Evolutionary conservation across 306 rosid species (phyloP).

Genomic region (Acacia melanoxylon): DNA sequence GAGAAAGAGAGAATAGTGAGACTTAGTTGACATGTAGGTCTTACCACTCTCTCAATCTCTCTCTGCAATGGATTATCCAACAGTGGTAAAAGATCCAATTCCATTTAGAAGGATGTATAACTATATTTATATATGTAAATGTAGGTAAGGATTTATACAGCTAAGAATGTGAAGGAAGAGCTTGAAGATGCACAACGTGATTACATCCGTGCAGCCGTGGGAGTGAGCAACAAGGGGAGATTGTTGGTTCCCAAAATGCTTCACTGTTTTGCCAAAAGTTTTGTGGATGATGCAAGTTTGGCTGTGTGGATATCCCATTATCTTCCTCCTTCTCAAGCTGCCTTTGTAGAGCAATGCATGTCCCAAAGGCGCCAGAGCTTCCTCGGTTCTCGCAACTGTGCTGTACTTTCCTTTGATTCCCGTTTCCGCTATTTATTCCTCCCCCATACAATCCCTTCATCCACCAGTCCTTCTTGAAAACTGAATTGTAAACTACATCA

Average conservation of each 20-base stretch:
- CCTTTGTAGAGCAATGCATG: constrained; percentile 67
- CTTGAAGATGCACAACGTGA: constrained; percentile 68
- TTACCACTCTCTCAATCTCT: neutral
- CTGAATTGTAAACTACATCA: neutral
- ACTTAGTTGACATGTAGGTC: neutral
- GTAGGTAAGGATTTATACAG: constrained; percentile 67
- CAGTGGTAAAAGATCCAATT: neutral
- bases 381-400: constrained; percentile 68
- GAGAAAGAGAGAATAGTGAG: neutral
- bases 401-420: constrained; percentile 68
- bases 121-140: neutral
- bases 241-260: constrained; percentile 71
- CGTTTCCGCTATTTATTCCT: constrained; percentile 69
- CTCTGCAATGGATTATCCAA: neutral
- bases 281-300: constrained; percentile 59
- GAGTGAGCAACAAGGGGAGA: constrained; percentile 69
- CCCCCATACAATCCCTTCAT: constrained; percentile 28
- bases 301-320: constrained; percentile 75
- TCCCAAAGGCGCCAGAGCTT: constrained; percentile 66
- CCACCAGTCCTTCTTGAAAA: neutral
- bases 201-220: constrained; percentile 69
- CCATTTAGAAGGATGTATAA: neutral
- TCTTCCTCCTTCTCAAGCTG: constrained; percentile 68
- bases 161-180: constrained; percentile 56
- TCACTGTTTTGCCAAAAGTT: constrained; percentile 65